Evolutionary conservation across 768 basidiomycete species (phyloP).

Genomic region (Naganishia antarctica): DNA sequence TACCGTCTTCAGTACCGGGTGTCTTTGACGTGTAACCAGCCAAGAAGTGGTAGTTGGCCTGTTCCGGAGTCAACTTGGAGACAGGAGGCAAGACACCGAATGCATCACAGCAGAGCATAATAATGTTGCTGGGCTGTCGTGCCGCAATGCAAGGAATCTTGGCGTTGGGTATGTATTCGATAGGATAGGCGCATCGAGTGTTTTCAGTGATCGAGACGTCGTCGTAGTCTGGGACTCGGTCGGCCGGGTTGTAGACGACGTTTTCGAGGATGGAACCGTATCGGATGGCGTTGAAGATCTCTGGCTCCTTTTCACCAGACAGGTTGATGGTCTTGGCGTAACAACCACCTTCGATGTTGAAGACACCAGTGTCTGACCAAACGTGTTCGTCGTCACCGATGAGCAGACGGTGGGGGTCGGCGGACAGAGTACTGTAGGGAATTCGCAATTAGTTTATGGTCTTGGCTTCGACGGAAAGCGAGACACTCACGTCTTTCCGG

Average conservation of each 20-base stretch:
- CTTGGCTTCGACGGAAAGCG: too few species aligned
- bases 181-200: conserved; percentile 98
- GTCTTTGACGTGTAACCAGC: conserved; percentile 91
- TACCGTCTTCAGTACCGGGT: conserved; percentile 97
- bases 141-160: conserved; percentile 84
- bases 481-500: conserved; percentile 79
- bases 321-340: conserved; percentile 98
- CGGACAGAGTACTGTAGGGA: conserved; percentile 68
- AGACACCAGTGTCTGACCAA: conserved; percentile 97
- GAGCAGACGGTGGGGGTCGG: conserved; percentile 85
- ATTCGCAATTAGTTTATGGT: neutral
- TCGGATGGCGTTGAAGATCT: conserved; percentile 89
- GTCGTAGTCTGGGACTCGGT: conserved; percentile 86
- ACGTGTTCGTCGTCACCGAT: conserved; percentile 99
- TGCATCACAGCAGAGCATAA: conserved; percentile 87
- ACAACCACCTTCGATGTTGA: conserved; percentile 99
- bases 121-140: conserved; percentile 62
- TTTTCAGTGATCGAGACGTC: conserved; percentile 97
- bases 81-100: conserved; percentile 98
- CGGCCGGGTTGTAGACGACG: conserved; percentile 84
- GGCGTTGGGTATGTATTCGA: conserved; percentile 93
- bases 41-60: conserved; percentile 96
- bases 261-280: conserved; percentile 98
- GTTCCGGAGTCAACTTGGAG: conserved; percentile 81
- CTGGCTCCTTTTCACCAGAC: conserved; percentile 93